A percentile compares a stretch with the other conserved stretches of the same genome.
Evolutionary conservation across 2,329 filamentous ascomycete genomes (phyloP).

Genomic region (Claviceps maximensis): DNA sequence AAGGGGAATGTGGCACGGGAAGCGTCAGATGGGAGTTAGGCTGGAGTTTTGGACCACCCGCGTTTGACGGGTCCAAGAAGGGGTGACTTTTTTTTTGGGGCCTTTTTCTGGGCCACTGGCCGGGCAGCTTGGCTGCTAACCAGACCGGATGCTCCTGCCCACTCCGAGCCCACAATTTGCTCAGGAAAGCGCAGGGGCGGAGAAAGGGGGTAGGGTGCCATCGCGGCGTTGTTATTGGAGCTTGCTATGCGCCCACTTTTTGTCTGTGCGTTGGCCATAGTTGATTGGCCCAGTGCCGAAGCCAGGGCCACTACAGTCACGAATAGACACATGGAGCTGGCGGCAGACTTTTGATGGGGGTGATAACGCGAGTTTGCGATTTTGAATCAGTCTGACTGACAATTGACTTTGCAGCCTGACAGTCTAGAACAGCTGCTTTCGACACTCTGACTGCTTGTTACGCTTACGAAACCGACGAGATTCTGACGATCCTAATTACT

Average conservation of each 20-base stretch:
- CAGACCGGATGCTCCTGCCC: constrained; percentile 16
- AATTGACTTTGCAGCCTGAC: background rate
- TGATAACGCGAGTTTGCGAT: constrained; percentile 5
- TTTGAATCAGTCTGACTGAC: constrained; percentile 9
- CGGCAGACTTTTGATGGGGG: constrained; percentile 18
- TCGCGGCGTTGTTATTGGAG: constrained; percentile 11
- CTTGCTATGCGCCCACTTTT: constrained; percentile 16
- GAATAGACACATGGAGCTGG: constrained; percentile 10
- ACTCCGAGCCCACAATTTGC: constrained; percentile 36
- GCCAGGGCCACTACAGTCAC: background rate
- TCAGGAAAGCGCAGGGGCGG: constrained; percentile 24
- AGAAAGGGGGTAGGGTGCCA: constrained; percentile 30
- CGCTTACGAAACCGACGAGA: background rate
- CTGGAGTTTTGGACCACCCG: constrained; percentile 3
- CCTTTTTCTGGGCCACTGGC: constrained; percentile 14
- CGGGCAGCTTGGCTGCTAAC: constrained; percentile 4
- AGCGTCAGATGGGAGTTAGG: constrained; percentile 3
- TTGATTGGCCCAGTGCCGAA: constrained; percentile 17
- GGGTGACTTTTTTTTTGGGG: constrained; percentile 25
- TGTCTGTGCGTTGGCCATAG: constrained; percentile 14
- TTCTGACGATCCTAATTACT: background rate
- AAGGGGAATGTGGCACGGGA: background rate
- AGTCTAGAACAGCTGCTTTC: background rate
- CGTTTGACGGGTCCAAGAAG: constrained; percentile 10
- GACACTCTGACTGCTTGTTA: background rate